Evolutionary conservation across 2,329 filamentous ascomycete species (phyloP).

Genomic region (Aspergillus brunneoviolaceus): DNA sequence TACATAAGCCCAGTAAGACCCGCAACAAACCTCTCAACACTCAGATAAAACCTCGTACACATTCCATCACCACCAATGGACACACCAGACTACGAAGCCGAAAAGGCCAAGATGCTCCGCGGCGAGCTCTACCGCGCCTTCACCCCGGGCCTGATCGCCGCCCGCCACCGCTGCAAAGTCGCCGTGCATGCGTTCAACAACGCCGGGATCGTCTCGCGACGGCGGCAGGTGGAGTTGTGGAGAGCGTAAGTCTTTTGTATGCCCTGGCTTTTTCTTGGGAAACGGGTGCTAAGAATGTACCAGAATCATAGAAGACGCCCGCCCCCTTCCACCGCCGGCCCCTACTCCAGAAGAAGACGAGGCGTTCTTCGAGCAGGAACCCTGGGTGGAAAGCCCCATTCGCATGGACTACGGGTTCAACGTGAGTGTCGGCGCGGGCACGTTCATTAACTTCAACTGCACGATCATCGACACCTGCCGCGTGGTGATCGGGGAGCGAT

Average conservation of each 20-base stretch:
- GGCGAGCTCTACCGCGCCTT: slow-evolving; percentile 72
- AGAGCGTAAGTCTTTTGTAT: background rate
- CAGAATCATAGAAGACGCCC: background rate
- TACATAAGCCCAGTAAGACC: background rate
- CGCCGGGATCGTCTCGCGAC: background rate
- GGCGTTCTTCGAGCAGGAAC: slow-evolving; percentile 14
- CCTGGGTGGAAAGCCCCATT: slow-evolving; percentile 58
- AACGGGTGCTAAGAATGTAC: too few relatives aligned
- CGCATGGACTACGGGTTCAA: slow-evolving; percentile 75
- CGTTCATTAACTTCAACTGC: slow-evolving; percentile 72
- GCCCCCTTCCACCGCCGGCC: background rate
- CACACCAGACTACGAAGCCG: background rate
- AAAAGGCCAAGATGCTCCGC: slow-evolving; percentile 48
- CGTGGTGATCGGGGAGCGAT: slow-evolving; percentile 64
- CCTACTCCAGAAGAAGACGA: slow-evolving; percentile 17
- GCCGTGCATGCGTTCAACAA: slow-evolving; percentile 60
- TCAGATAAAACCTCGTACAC: background rate
- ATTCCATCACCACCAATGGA: background rate
- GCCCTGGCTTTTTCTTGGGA: background rate
- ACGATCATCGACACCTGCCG: slow-evolving; percentile 71
- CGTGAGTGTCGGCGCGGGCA: slow-evolving; percentile 65
- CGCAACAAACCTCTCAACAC: background rate
- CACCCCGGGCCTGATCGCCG: slow-evolving; percentile 60
- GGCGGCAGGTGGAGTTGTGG: background rate
- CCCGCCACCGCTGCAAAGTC: slow-evolving; percentile 58